Conservation (phyloP, 2,329 filamentous ascomycete species). For the Claviceps sp. region DNA sequence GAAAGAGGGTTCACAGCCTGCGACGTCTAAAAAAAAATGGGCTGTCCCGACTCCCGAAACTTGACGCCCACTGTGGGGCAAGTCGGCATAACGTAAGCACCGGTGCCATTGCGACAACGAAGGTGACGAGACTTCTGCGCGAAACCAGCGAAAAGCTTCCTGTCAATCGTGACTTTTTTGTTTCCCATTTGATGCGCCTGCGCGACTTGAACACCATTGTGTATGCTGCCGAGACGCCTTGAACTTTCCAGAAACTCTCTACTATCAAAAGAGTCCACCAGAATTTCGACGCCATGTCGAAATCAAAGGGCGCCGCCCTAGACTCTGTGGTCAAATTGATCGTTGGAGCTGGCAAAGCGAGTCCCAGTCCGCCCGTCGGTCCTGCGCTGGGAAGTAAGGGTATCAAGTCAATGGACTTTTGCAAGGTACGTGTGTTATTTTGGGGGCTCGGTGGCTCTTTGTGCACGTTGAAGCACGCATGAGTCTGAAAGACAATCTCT, state of each 20-base stretch:
- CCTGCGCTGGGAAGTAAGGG: slow-evolving; percentile 93
- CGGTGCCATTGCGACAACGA: not conserved
- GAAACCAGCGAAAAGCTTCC: not conserved
- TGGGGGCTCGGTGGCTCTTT: not conserved
- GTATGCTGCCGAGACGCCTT: not conserved
- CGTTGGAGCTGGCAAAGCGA: slow-evolving; percentile 89
- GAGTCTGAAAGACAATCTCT: slow-evolving; percentile 6
- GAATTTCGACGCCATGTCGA: slow-evolving; percentile 34
- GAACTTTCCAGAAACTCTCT: slow-evolving; percentile 2
- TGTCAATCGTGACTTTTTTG: not conserved
- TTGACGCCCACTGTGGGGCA: slow-evolving; percentile 1
- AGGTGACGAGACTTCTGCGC: not conserved
- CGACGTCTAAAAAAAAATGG: not conserved
- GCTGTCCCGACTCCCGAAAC: not conserved
- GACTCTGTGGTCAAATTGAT: slow-evolving; percentile 92
- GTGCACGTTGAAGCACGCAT: not conserved
- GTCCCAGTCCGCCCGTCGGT: slow-evolving; percentile 88
- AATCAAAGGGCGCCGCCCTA: slow-evolving; percentile 27
- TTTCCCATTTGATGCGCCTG: not conserved
- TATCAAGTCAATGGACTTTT: slow-evolving; percentile 99
- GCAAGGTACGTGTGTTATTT: slow-evolving; percentile 52
- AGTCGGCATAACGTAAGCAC: not conserved
- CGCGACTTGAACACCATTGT: not conserved
- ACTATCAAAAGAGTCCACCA: slow-evolving; percentile 7
- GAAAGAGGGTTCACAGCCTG: not conserved